Evolutionary conservation across 2,329 filamentous ascomycete species (phyloP).

Genomic region (Cladosporium sp.): DNA sequence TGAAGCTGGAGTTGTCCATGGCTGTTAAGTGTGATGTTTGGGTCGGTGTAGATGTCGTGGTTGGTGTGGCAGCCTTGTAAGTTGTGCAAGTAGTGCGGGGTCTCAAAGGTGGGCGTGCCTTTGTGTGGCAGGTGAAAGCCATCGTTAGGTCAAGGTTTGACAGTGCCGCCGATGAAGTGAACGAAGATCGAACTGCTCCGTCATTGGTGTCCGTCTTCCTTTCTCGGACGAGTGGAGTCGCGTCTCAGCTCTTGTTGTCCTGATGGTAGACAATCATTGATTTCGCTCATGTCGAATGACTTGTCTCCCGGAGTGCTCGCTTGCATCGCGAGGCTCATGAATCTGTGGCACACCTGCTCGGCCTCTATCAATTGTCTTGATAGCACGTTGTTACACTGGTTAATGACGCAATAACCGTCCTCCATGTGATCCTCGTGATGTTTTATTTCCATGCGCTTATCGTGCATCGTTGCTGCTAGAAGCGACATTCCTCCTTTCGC

Average conservation of each 20-base stretch:
- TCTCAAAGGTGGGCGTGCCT: not conserved
- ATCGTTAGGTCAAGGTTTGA: not conserved
- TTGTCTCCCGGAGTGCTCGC: not conserved
- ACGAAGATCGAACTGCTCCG: not conserved
- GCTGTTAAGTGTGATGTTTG: not conserved
- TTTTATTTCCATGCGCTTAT: not conserved
- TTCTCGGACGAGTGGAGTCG: not conserved
- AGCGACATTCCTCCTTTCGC: not conserved
- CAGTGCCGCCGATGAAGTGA: not conserved
- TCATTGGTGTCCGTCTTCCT: not conserved
- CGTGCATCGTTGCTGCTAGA: not conserved
- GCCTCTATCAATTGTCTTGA: not conserved
- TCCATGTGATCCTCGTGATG: not conserved
- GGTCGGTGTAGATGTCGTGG: not conserved
- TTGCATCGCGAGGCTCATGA: not conserved
- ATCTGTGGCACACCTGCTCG: not conserved
- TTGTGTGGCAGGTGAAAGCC: not conserved
- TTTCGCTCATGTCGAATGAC: not conserved
- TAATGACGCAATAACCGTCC: not conserved
- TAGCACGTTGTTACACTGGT: not conserved
- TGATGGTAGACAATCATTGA: not conserved
- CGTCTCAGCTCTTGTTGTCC: not conserved
- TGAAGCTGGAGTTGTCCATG: not conserved
- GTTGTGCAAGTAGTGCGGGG: not conserved
- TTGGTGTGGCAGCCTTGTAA: not conserved